Conservation (phyloP, 495 filamentous ascomycete genomes). For the Daldinia vernicosa region DNA sequence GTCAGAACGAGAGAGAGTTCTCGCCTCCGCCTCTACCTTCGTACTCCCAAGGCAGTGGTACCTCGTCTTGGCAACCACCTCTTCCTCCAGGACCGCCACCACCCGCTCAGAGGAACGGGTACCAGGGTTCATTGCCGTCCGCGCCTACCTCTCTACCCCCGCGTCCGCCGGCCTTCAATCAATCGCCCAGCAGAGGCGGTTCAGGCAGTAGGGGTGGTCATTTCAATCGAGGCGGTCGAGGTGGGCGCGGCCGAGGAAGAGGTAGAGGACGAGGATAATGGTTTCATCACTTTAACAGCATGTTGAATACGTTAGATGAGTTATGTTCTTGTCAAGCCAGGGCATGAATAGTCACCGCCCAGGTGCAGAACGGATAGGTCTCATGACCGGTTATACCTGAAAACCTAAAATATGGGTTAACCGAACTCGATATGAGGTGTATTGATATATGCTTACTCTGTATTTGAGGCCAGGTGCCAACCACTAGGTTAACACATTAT, state of each 20-base stretch:
- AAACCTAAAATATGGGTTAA: not conserved
- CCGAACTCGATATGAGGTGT: not conserved
- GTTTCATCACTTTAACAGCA: not conserved
- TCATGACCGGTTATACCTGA: not conserved
- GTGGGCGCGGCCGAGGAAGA: slow-evolving; percentile 38
- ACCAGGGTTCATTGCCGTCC: slow-evolving; percentile 24
- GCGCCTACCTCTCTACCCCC: slow-evolving; percentile 36
- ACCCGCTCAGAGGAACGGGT: slow-evolving; percentile 4
- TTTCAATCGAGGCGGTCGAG: slow-evolving; percentile 14
- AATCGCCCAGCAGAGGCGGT: slow-evolving; percentile 7
- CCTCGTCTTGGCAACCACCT: slow-evolving; percentile 34
- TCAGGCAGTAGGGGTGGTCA: slow-evolving; percentile 22
- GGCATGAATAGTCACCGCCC: not conserved
- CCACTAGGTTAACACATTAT: not conserved
- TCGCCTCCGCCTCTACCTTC: slow-evolving; percentile 12
- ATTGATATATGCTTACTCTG: not conserved
- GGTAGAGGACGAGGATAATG: slow-evolving; percentile 38
- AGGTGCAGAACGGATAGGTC: not conserved
- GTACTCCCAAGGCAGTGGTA: not conserved
- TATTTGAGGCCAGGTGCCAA: not conserved
- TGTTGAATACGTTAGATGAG: not conserved
- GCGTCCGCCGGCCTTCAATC: slow-evolving; percentile 27
- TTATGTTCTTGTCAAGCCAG: not conserved
- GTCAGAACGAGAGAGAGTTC: slow-evolving; percentile 19
- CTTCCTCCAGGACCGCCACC: slow-evolving; percentile 44